phyloP scores from a whole-genome alignment of 2,329 filamentous ascomycete genomes.

The Fusarium oxysporum region DNA sequence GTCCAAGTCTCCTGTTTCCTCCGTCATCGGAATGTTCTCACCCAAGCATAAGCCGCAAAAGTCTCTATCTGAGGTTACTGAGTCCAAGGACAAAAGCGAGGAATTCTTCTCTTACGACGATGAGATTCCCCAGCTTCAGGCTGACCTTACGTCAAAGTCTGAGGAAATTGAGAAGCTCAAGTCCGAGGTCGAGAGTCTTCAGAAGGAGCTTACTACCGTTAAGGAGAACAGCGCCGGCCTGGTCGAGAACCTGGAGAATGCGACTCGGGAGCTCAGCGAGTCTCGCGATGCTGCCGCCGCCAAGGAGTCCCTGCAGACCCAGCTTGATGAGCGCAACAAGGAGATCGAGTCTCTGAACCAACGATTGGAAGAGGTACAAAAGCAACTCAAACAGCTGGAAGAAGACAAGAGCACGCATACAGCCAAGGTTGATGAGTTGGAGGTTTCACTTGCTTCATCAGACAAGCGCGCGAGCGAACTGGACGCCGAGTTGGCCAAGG shows the following conservation, averaged over 20 bases:
- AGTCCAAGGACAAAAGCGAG: slow-evolving; percentile 59
- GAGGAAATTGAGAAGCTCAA: slow-evolving; percentile 78
- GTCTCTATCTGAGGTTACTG: slow-evolving; percentile 43
- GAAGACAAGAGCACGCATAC: slow-evolving; percentile 49
- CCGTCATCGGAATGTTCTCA: slow-evolving; percentile 63
- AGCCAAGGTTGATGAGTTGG: slow-evolving; percentile 52
- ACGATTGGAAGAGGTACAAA: slow-evolving; percentile 57
- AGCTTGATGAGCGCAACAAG: slow-evolving; percentile 60
- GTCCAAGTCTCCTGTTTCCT: slow-evolving; percentile 60
- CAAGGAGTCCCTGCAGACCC: slow-evolving; percentile 60
- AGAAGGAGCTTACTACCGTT: slow-evolving; percentile 76
- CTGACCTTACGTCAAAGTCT: slow-evolving; percentile 76
- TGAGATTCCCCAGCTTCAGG: slow-evolving; percentile 84
- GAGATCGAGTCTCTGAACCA: slow-evolving; percentile 64
- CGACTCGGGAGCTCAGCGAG: slow-evolving; percentile 71
- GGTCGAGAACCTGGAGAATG: slow-evolving; percentile 73
- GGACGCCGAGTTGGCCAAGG: slow-evolving; percentile 55
- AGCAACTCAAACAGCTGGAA: slow-evolving; percentile 59
- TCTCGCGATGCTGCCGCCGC: slow-evolving; percentile 55
- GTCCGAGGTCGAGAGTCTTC: slow-evolving; percentile 73
- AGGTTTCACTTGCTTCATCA: slow-evolving; percentile 51
- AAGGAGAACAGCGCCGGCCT: slow-evolving; percentile 78
- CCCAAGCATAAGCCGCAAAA: slow-evolving; percentile 57
- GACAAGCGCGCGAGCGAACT: slow-evolving; percentile 53
- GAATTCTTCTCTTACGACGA: slow-evolving; percentile 95